phyloP scores from a whole-genome alignment of 2,329 filamentous ascomycete species.

The Chaetothyriales sp. region DNA sequence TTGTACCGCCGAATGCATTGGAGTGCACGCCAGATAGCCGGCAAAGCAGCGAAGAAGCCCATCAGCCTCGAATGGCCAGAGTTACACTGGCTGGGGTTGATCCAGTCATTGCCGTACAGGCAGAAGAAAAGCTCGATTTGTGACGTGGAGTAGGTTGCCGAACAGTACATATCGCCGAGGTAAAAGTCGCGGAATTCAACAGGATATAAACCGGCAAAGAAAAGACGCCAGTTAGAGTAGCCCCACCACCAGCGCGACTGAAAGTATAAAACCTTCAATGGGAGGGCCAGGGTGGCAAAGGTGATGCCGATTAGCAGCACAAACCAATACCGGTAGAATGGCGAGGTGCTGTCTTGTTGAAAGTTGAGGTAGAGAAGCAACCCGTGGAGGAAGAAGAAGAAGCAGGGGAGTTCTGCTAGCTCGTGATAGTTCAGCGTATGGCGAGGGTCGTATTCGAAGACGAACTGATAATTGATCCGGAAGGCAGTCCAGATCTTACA shows the following conservation, averaged over 20 bases:
- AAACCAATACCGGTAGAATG: slow-evolving; percentile 74
- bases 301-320: slow-evolving; percentile 63
- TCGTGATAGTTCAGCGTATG: slow-evolving; percentile 83
- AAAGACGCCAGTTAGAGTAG: slow-evolving; percentile 77
- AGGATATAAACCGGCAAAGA: slow-evolving; percentile 74
- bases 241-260: slow-evolving; percentile 72
- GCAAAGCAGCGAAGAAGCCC: slow-evolving; percentile 72
- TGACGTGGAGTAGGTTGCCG: slow-evolving; percentile 75
- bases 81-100: slow-evolving; percentile 62
- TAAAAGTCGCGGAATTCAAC: slow-evolving; percentile 98
- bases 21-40: slow-evolving; percentile 76
- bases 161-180: slow-evolving; percentile 94
- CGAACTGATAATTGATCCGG: slow-evolving; percentile 91
- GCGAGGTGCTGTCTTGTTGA: slow-evolving; percentile 47
- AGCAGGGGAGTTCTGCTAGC: slow-evolving; percentile 70
- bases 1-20: slow-evolving; percentile 83
- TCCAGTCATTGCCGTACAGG: slow-evolving; percentile 69
- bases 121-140: slow-evolving; percentile 93
- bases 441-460: slow-evolving; percentile 88
- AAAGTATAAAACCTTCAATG: slow-evolving; percentile 59
- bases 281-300: slow-evolving; percentile 57
- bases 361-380: slow-evolving; percentile 87
- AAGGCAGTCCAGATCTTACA: slow-evolving; percentile 69
- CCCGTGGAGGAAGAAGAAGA: slow-evolving; percentile 63
- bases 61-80: slow-evolving; percentile 69